Percentiles rank a stretch among this genome's conserved stretches.
These are phyloP conservation scores for Piper longum DNA, from an alignment of 164 flowering plant species.

Conservation along the genomic window DNA sequence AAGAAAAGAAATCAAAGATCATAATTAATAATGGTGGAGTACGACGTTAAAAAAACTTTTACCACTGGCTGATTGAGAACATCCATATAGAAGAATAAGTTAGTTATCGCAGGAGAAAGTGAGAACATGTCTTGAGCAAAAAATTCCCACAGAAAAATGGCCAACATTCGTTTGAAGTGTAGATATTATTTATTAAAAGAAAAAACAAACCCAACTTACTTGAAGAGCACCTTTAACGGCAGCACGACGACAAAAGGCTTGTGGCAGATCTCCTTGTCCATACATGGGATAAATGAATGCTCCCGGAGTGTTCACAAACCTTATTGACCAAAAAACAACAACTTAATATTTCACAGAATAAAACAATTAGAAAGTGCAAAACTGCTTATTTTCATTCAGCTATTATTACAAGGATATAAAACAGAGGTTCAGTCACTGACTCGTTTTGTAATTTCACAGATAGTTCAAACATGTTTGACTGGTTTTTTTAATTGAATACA, in stretches of 20 bases:
- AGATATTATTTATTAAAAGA: neutral
- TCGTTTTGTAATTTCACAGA: too few species aligned
- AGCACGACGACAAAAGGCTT: constrained; percentile 92
- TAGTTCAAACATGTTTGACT: too few species aligned
- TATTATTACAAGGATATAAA: too few species aligned
- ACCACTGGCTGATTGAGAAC: neutral
- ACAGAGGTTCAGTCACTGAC: too few species aligned
- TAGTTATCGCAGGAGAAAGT: neutral
- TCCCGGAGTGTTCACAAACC: constrained; percentile 68
- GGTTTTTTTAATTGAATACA: too few species aligned
- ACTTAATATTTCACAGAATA: neutral
- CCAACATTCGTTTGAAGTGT: neutral
- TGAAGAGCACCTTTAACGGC: constrained; percentile 89
- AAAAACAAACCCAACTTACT: constrained; percentile 27
- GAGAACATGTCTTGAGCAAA: neutral
- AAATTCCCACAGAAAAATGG: neutral
- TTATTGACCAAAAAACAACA: constrained; percentile 7
- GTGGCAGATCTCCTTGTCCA: constrained; percentile 94
- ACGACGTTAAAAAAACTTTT: too few species aligned
- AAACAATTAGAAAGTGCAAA: neutral
- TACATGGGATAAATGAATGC: constrained; percentile 81
- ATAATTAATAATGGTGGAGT: too few species aligned
- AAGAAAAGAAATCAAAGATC: too few species aligned
- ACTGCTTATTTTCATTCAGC: too few species aligned
- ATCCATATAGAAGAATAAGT: neutral